Conservation (phyloP, 805 yeast species). For the Candida wancherniae region DNA sequence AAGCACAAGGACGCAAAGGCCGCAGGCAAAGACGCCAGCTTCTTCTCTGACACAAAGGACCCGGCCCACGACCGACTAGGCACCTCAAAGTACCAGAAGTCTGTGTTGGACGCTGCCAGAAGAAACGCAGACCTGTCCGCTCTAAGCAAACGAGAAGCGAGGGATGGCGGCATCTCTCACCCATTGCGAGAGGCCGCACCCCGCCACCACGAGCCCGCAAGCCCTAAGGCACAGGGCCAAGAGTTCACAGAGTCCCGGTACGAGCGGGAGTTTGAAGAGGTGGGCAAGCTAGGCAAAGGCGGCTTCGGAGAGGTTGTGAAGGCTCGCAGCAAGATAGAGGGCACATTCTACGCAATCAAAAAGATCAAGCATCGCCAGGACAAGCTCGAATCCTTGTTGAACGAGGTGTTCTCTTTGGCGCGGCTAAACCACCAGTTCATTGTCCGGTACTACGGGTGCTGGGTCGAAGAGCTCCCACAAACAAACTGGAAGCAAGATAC, state of each 20-base stretch:
- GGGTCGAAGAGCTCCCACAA: constrained; percentile 92
- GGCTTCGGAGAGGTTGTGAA: constrained; percentile 99
- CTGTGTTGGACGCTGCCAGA: constrained; percentile 11
- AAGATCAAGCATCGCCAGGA: constrained; percentile 81
- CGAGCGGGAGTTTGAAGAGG: constrained; percentile 91
- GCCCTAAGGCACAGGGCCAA: no score
- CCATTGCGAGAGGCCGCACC: no score
- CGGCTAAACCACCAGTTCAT: constrained; percentile 92
- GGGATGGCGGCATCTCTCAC: no score
- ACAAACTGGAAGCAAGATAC: no score
- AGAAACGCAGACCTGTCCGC: constrained; percentile 7
- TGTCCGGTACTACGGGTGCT: constrained; percentile 93
- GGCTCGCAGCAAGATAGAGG: constrained; percentile 89
- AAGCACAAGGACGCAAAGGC: constrained; percentile 1
- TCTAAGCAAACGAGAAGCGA: no score
- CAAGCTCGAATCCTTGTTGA: constrained; percentile 72
- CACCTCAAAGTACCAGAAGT: constrained; percentile 11
- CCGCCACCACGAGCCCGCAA: no score
- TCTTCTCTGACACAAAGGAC: neutral
- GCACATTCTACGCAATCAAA: constrained; percentile 91
- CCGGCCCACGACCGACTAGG: no score
- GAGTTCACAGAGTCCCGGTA: constrained; percentile 49
- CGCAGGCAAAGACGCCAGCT: neutral
- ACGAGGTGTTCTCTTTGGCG: constrained; percentile 89
- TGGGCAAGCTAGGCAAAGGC: constrained; percentile 85